Conservation (phyloP, 2,329 filamentous ascomycete species). For the Chaetomiaceae sp. region DNA sequence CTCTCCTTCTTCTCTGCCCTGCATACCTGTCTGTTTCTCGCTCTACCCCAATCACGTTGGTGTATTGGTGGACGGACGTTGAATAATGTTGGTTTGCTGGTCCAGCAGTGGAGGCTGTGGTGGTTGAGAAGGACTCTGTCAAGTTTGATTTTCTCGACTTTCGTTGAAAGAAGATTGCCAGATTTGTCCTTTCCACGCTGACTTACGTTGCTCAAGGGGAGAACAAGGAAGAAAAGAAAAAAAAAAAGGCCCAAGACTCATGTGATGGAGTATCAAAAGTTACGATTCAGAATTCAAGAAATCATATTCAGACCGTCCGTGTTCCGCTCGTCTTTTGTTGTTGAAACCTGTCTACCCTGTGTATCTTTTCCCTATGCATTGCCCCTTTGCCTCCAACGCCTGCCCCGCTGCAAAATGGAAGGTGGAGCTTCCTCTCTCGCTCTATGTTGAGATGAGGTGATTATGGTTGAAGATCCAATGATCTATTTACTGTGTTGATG, state of each 20-base stretch:
- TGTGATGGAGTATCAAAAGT: not conserved
- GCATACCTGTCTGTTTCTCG: too few species aligned
- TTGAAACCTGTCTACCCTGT: constrained; percentile 30
- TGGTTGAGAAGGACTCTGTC: not conserved
- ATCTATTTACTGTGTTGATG: not conserved
- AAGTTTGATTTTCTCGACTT: constrained; percentile 1
- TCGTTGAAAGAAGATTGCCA: constrained; percentile 1
- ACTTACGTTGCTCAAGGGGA: too few species aligned
- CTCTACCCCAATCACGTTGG: not conserved
- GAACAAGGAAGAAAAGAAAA: not conserved
- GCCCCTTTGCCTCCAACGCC: constrained; percentile 17
- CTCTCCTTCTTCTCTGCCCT: not conserved
- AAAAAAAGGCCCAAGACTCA: constrained; percentile 13
- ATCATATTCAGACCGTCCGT: not conserved
- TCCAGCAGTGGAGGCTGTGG: not conserved
- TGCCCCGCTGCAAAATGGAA: constrained; percentile 12
- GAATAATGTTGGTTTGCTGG: not conserved
- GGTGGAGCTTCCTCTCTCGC: constrained; percentile 13
- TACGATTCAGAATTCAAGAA: not conserved
- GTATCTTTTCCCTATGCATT: constrained; percentile 11
- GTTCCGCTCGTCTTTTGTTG: constrained; percentile 22
- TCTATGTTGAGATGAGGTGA: not conserved
- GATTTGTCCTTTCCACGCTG: not conserved
- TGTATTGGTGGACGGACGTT: not conserved
- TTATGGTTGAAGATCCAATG: not conserved